Conservation (phyloP, 2,329 filamentous ascomycete genomes). For the Colletotrichum destructivum region DNA sequence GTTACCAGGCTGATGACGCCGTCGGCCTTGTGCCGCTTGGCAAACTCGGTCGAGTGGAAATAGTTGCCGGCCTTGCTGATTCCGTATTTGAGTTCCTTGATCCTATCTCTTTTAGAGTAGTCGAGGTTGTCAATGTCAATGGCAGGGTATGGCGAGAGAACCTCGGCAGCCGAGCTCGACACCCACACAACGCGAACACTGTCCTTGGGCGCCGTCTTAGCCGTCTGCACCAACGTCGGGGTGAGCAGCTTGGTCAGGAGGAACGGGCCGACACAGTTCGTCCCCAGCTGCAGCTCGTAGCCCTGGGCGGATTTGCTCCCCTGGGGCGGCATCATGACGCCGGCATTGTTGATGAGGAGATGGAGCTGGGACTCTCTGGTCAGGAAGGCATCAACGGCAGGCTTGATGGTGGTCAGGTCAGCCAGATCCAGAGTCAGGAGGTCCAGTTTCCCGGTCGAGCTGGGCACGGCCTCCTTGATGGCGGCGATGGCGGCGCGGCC, state of each 20-base stretch:
- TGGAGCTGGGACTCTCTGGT: slow-evolving; percentile 53
- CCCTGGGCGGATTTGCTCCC: slow-evolving; percentile 58
- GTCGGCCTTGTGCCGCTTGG: slow-evolving; percentile 46
- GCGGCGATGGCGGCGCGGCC: slow-evolving; percentile 60
- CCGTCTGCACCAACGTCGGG: slow-evolving; percentile 52
- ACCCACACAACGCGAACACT: slow-evolving; percentile 54
- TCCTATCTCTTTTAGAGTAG: slow-evolving; percentile 46
- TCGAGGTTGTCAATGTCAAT: slow-evolving; percentile 49
- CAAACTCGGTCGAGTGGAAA: slow-evolving; percentile 51
- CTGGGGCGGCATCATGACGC: slow-evolving; percentile 58
- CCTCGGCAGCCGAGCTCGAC: slow-evolving; percentile 50
- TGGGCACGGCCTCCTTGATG: slow-evolving; percentile 55
- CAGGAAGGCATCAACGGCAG: slow-evolving; percentile 51
- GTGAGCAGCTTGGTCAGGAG: slow-evolving; percentile 57
- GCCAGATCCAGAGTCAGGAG: slow-evolving; percentile 63
- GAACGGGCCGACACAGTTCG: slow-evolving; percentile 57
- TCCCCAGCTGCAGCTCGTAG: slow-evolving; percentile 60
- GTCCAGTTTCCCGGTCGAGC: slow-evolving; percentile 56
- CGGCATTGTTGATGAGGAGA: slow-evolving; percentile 63
- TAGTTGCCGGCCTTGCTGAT: slow-evolving; percentile 53
- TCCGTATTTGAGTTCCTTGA: slow-evolving; percentile 48
- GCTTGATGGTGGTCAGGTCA: slow-evolving; percentile 55
- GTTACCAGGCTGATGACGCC: slow-evolving; percentile 44
- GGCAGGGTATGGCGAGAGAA: slow-evolving; percentile 43
- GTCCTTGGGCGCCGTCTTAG: slow-evolving; percentile 48